Evolutionary conservation across 1,139 yeast genomes (phyloP), one percentile per base, ranked within the genome.

Genomic region (Saccharomycopsis phalli): DNA sequence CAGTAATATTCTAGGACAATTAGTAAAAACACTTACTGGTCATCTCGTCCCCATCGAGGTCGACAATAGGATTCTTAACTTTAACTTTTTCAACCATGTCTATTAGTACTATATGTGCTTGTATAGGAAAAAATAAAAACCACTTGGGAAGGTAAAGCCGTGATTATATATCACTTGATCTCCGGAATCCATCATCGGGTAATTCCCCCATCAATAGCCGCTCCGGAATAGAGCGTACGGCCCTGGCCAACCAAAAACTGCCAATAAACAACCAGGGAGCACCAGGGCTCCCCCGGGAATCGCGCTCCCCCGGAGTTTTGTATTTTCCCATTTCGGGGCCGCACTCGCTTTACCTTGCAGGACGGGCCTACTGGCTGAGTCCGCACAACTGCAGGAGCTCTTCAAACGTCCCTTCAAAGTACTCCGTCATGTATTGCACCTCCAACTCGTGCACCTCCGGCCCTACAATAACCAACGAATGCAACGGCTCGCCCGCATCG

Each of bases 371-470:
- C 29, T 26, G 14, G 14, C n/a, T n/a, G 14, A 26, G 14, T n/a
- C 29, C 29, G n/a, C 29, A 26, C 29, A 26, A 26, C 29, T 26
- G 14, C 29, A 26, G 8, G 14, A 44, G 37, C 27, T 44, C 44
- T 13, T 33, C 34, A 7, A 23, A 83, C 51, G 68, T 69, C 54
- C 87, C 71, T 43, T 74, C 79, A 27, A 83, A 81, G 60, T 76
- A 91, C 51, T 78, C 91, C 47, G 79, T 66, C 59, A 91, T 65
- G 55, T 79, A 91, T 51, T 88, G 96, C 54, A 86, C 64, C 59
- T 91, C 98, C 48, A 91, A 69, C 46, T 91, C 97, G 55, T 91
- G 98, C 22, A 87, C 91, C 57, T 84, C 88, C 69, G 94, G 78
- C 27, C 98, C 98, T 47, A 88, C 68, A 64, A 91, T 79, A 36